Percentiles rank a stretch among this genome's conserved stretches.
Evolutionary conservation across 2,329 filamentous ascomycete genomes (phyloP).

Genomic region (Lachnellula arida): DNA sequence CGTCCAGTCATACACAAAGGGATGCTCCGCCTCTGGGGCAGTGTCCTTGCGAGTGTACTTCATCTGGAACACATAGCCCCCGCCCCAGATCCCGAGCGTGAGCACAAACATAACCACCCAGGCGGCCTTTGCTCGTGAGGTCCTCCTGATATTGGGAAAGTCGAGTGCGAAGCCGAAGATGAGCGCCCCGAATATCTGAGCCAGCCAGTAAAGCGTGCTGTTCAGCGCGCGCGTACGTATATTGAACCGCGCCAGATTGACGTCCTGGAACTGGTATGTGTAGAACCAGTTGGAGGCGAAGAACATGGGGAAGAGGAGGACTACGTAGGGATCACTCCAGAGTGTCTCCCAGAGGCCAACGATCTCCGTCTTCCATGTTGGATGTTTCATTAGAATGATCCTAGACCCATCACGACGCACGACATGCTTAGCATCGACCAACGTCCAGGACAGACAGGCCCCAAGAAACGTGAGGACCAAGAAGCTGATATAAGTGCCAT

Average conservation of each 20-base stretch:
- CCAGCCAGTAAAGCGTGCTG: slow-evolving; percentile 69
- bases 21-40: not conserved
- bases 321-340: slow-evolving; percentile 62
- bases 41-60: slow-evolving; percentile 37
- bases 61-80: slow-evolving; percentile 73
- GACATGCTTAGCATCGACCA: slow-evolving; percentile 65
- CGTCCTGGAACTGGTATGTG: slow-evolving; percentile 69
- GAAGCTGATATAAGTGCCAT: slow-evolving; percentile 79
- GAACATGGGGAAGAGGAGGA: slow-evolving; percentile 75
- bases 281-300: slow-evolving; percentile 74
- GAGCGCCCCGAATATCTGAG: slow-evolving; percentile 73
- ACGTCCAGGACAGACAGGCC: slow-evolving; percentile 57
- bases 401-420: slow-evolving; percentile 70
- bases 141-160: slow-evolving; percentile 51
- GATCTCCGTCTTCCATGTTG: slow-evolving; percentile 75
- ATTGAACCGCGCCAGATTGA: slow-evolving; percentile 67
- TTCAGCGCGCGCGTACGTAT: slow-evolving; percentile 68
- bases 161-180: slow-evolving; percentile 70
- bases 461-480: slow-evolving; percentile 71
- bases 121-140: slow-evolving; percentile 58
- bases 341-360: slow-evolving; percentile 69
- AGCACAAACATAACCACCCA: slow-evolving; percentile 58
- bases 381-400: slow-evolving; percentile 83
- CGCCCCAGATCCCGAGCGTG: slow-evolving; percentile 75
- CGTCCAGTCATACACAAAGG: slow-evolving; percentile 36